These are phyloP conservation scores for Pleurotus platypus DNA, from an alignment of 768 basidiomycete species.

Conservation along the genomic window DNA sequence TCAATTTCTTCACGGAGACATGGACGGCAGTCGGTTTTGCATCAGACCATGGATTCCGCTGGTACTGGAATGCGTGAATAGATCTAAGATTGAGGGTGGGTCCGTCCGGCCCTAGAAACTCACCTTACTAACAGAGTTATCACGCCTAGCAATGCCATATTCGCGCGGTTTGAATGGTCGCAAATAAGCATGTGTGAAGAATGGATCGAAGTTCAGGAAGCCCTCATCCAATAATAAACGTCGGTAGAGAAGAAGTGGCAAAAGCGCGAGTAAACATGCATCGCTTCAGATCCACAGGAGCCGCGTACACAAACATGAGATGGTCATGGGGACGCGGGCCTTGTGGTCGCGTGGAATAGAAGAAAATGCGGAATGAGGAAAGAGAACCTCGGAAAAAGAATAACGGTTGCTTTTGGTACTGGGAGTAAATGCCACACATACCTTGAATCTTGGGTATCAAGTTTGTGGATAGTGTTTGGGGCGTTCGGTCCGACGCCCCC, in stretches of 20 bases:
- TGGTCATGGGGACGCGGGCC: background rate
- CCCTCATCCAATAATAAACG: background rate
- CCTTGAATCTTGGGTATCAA: background rate
- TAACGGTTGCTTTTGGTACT: background rate
- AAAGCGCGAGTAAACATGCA: background rate
- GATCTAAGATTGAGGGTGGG: constrained; percentile 6
- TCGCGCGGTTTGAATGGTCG: constrained; percentile 7
- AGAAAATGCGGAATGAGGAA: background rate
- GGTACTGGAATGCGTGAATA: too few relatives aligned
- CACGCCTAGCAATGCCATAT: background rate
- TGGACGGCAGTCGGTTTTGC: too few relatives aligned
- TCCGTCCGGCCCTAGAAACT: constrained; percentile 6
- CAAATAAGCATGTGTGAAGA: constrained; percentile 7
- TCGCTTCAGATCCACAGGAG: too few relatives aligned
- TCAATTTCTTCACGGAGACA: too few relatives aligned
- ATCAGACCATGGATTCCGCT: too few relatives aligned
- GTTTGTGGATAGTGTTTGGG: background rate
- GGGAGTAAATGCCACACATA: background rate
- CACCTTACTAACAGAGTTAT: background rate
- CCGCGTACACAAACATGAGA: background rate
- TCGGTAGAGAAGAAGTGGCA: background rate
- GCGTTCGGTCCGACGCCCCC: background rate
- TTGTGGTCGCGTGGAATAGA: background rate
- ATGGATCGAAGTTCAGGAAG: background rate
- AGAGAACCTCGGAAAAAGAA: background rate